Percentiles rank a stretch among this genome's conserved stretches.
phyloP scores from a whole-genome alignment of 352 stramenopile genomes.

The Phytophthora pistaciae region DNA sequence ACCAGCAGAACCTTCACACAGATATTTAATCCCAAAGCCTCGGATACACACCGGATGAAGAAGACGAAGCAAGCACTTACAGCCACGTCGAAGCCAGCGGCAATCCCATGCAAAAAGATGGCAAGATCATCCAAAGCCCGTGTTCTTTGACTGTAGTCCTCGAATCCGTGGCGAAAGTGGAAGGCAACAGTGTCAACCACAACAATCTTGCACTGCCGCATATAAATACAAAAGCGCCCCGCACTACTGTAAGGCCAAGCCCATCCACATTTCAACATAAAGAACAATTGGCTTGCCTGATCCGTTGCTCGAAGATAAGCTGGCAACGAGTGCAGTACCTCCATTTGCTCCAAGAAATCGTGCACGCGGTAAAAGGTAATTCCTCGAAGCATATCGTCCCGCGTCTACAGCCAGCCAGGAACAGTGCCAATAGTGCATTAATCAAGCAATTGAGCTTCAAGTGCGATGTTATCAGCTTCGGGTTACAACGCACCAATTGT shows the following conservation, averaged over 20 bases:
- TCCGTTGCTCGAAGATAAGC: conserved; percentile 52
- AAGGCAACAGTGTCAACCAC: conserved; percentile 96
- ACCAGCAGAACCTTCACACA: conserved; percentile 60
- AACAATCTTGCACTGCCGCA: conserved; percentile 81
- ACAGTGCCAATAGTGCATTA: neutral
- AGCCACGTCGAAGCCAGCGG: conserved; percentile 60
- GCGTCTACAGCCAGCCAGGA: conserved; percentile 38
- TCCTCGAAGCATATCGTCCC: conserved; percentile 84
- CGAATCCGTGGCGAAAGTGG: conserved; percentile 92
- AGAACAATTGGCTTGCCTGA: conserved; percentile 31
- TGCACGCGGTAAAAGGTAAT: conserved; percentile 85
- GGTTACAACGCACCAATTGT: conserved; percentile 39
- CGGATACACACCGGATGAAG: too few relatives aligned
- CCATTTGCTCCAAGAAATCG: conserved; percentile 91
- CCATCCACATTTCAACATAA: too few relatives aligned
- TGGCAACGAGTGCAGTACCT: conserved; percentile 84
- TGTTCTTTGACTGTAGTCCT: conserved; percentile 73
- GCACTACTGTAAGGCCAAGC: neutral
- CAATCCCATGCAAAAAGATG: conserved; percentile 68
- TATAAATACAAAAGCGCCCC: neutral
- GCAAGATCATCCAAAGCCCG: conserved; percentile 81
- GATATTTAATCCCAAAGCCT: neutral
- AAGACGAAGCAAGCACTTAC: conserved; percentile 40
- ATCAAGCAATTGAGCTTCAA: too few relatives aligned
- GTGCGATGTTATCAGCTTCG: neutral